Base-by-base conservation (phyloP, 805 yeast genomes). In the Zygosaccharomyces lentus region DNA sequence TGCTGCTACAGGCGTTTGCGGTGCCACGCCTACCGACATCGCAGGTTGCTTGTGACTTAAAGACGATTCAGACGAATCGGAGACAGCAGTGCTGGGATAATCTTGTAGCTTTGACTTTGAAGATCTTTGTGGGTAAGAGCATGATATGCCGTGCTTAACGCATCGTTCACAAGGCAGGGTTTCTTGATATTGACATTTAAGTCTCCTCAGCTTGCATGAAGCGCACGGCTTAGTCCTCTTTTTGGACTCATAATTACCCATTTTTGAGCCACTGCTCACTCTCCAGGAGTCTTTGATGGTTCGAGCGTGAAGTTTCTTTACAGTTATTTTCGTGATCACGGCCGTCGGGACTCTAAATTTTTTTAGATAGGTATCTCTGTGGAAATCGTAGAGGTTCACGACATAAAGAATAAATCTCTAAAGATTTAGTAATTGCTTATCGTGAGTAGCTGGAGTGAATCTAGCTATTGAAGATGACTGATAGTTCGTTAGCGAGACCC, bases 161-260 rank as follows among this genome's bases (percentile, higher is more conserved):
- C 89, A 82, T 46, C 86, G 59, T 50, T 74, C 76, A 59, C 89
- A 82, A 1, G 82, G 81, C 43, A 75, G 63, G 2, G 62, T 52
- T 2, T 66, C 68, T 5, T 67, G 54, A 55, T 79, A 79, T 31
- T 72, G 72, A 54, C 89, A 82, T 60, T 74, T 80, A 23, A 82
- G 81, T 62, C 82, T 82, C 17, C 82, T 71, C 56, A 70, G 70
- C 46, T 84, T 74, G 59, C 89, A 82, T 54, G 72, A 71, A 19
- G 77, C 70, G 60, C 89, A 82, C 3, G 88, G 87, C 56, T 77
- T 80, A 30, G 63, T 62, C 37, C 73, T 51, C 45, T 61, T 66
- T 37, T 48, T 54, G 24, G 50, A 44, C 46, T 52, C 58, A 39
- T 54, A 49, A 23, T 45, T 43, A 12, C 53, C 53, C 53, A 49